phyloP scores from a whole-genome alignment of 208 protist genomes.

The Wallacemonas sp. region DNA sequence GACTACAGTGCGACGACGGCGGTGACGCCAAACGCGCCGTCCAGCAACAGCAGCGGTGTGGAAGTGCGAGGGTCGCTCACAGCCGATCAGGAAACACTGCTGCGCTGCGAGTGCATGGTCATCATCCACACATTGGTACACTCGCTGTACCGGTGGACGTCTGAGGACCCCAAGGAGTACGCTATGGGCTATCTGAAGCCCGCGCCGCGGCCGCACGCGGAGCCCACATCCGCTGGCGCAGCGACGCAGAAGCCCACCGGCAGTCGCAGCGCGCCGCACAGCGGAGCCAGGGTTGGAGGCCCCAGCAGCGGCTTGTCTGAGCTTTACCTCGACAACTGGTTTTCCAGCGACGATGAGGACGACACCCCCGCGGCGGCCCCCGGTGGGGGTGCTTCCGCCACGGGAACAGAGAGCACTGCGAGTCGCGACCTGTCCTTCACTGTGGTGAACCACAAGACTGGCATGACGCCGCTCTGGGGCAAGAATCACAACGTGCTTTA shows the following conservation, averaged over 20 bases:
- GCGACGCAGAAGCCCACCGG: too few relatives aligned
- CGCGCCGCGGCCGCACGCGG: neutral
- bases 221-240: neutral
- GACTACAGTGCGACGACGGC: slow-evolving; percentile 17
- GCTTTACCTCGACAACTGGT: slow-evolving; percentile 45
- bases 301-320: slow-evolving; percentile 16
- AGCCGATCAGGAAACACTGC: slow-evolving; percentile 72
- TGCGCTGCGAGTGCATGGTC: slow-evolving; percentile 69
- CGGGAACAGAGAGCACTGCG: neutral
- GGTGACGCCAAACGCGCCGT: neutral
- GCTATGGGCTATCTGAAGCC: slow-evolving; percentile 12
- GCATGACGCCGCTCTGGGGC: slow-evolving; percentile 15
- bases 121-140: slow-evolving; percentile 54
- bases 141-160: slow-evolving; percentile 73
- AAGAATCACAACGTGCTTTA: slow-evolving; percentile 43
- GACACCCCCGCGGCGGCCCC: neutral
- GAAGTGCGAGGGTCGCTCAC: slow-evolving; percentile 35
- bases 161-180: slow-evolving; percentile 73
- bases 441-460: neutral
- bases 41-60: neutral
- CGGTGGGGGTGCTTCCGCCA: neutral
- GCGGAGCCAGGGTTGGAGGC: too few relatives aligned
- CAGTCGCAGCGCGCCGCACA: too few relatives aligned
- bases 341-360: slow-evolving; percentile 14
- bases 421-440: slow-evolving; percentile 3